phyloP scores from a whole-genome alignment of 305 asterid species.

The Fraxinus greggii region DNA sequence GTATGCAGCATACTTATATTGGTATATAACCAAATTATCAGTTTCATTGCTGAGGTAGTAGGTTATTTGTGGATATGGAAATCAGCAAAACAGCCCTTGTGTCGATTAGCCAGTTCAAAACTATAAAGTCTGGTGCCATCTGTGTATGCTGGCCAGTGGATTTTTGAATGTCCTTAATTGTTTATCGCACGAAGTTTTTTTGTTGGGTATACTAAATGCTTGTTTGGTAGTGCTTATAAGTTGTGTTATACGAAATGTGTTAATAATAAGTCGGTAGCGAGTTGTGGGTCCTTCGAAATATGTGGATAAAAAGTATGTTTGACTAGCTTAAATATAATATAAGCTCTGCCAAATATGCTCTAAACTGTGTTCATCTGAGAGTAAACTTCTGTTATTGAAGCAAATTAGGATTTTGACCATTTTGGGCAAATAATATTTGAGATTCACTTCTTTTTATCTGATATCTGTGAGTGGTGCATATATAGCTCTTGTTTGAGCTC shows the following conservation, averaged over 20 bases:
- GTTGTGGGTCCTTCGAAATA: background rate
- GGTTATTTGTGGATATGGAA: background rate
- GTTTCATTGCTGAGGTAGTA: background rate
- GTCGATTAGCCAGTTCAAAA: background rate
- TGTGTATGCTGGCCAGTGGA: background rate
- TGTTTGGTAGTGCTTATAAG: background rate
- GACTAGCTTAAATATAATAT: background rate
- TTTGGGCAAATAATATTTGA: background rate
- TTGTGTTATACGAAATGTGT: background rate
- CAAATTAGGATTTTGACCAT: background rate
- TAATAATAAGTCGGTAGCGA: background rate
- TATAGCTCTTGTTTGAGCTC: background rate
- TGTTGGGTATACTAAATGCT: background rate
- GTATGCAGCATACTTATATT: background rate
- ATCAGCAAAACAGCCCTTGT: background rate
- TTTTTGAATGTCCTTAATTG: background rate
- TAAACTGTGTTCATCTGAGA: background rate
- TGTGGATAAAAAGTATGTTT: background rate
- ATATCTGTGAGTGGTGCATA: background rate
- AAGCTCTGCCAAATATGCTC: background rate
- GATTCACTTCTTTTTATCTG: background rate
- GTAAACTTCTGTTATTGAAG: background rate
- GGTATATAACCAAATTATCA: background rate
- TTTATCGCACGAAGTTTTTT: background rate
- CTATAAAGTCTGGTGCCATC: background rate